Percentiles rank a stretch among this genome's conserved stretches.
These are phyloP conservation scores for Rhynchospora tenuis DNA, from an alignment of 176 grass and related monocot genomes.

Conservation along the genomic window DNA sequence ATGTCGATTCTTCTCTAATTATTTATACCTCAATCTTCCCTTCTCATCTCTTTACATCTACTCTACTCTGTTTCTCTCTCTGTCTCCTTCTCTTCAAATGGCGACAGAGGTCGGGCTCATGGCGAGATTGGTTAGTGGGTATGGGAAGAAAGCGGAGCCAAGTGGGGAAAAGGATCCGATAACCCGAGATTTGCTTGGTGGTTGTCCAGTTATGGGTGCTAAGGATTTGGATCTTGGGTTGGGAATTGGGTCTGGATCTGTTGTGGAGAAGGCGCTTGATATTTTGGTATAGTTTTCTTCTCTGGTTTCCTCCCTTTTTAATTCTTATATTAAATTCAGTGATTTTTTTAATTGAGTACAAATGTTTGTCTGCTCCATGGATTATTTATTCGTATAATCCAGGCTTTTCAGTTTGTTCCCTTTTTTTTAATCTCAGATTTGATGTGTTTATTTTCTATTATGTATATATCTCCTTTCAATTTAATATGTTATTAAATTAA, in stretches of 20 bases:
- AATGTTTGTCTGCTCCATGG: not conserved
- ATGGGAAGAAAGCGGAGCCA: slow-evolving; percentile 30
- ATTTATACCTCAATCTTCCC: slow-evolving; percentile 4
- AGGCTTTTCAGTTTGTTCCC: not conserved
- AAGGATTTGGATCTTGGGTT: slow-evolving; percentile 45
- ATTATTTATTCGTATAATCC: not conserved
- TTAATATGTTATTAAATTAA: not conserved
- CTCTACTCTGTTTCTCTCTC: not conserved
- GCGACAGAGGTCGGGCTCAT: slow-evolving; percentile 55
- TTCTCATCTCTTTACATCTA: slow-evolving; percentile 17
- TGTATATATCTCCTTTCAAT: not conserved
- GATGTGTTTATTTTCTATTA: not conserved
- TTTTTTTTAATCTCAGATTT: not conserved
- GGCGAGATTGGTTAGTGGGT: slow-evolving; percentile 31
- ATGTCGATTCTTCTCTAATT: not conserved
- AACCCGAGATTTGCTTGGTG: slow-evolving; percentile 88
- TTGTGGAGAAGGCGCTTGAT: slow-evolving; percentile 26
- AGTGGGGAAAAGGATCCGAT: slow-evolving; percentile 49
- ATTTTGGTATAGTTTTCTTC: not conserved
- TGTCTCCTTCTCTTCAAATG: slow-evolving; percentile 26
- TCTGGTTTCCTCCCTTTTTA: not conserved
- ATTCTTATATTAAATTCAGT: not conserved
- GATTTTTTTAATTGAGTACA: not conserved
- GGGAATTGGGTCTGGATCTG: slow-evolving; percentile 14
- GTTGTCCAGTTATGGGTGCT: slow-evolving; percentile 33